Percentiles rank a stretch among this genome's conserved stretches.
Conservation (phyloP, 2,329 filamentous ascomycete genomes). For the Metarhizium sp. region DNA sequence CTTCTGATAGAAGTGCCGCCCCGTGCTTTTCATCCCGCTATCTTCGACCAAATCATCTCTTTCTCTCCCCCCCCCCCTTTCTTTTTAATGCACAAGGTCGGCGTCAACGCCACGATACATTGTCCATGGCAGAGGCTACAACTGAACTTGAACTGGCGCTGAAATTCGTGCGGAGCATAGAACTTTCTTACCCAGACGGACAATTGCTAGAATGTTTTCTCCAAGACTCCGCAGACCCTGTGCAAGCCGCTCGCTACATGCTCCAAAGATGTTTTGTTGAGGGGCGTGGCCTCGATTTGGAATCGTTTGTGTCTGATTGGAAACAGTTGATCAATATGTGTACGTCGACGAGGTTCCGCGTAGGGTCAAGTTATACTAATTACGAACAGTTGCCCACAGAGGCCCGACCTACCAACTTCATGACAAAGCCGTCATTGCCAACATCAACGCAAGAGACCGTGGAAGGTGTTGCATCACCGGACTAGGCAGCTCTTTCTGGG, state of each 20-base stretch:
- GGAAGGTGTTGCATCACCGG: constrained; percentile 3
- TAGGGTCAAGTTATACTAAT: neutral
- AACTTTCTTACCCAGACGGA: constrained; percentile 4
- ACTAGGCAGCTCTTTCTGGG: constrained; percentile 2
- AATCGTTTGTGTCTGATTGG: neutral
- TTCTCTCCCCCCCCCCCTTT: no score
- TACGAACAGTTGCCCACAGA: neutral
- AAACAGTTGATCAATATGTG: constrained; percentile 3
- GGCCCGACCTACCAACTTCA: neutral
- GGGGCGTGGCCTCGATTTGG: neutral
- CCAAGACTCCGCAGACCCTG: constrained; percentile 2
- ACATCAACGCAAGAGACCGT: constrained; percentile 1
- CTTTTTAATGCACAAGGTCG: no score
- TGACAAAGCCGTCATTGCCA: neutral
- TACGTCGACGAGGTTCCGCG: neutral
- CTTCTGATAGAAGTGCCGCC: no score
- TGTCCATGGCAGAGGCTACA: neutral
- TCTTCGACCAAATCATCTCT: no score
- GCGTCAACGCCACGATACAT: neutral
- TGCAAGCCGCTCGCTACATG: constrained; percentile 7
- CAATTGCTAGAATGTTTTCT: constrained; percentile 6
- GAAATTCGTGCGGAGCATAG: neutral
- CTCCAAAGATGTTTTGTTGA: constrained; percentile 3
- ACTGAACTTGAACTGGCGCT: neutral
- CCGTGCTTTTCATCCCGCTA: no score